phyloP scores from a whole-genome alignment of 257 asterid species.

The Nicotiana noctiflora region DNA sequence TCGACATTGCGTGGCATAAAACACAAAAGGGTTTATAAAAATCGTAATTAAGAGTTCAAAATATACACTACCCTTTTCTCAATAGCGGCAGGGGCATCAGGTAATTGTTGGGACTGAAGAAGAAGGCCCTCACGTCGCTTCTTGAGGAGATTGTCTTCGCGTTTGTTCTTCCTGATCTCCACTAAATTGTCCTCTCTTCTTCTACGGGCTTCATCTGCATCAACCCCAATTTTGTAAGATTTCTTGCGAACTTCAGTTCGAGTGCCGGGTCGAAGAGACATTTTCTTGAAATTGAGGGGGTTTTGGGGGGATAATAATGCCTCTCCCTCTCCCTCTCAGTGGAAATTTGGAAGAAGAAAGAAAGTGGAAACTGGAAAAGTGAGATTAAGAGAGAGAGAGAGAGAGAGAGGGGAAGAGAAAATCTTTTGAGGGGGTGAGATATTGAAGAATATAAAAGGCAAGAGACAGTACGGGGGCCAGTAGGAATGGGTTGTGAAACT shows the following conservation, averaged over 20 bases:
- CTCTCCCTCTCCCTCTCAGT: not conserved
- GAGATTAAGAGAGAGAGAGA: not conserved
- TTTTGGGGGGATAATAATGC: not conserved
- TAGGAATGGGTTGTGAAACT: not conserved
- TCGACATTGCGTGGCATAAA: not conserved
- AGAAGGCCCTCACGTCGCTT: slow-evolving; percentile 41
- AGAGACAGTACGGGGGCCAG: not conserved
- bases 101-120: slow-evolving; percentile 8
- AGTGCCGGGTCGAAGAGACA: slow-evolving; percentile 44
- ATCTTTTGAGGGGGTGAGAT: not conserved
- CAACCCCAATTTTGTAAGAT: slow-evolving; percentile 40
- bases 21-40: not conserved
- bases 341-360: slow-evolving; percentile 3
- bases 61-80: not conserved
- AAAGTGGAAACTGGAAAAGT: not conserved
- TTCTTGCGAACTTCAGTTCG: slow-evolving; percentile 42
- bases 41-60: too few relatives aligned
- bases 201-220: slow-evolving; percentile 51
- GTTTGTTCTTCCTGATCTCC: slow-evolving; percentile 48
- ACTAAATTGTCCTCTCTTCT: slow-evolving; percentile 49
- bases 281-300: not conserved
- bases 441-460: not conserved
- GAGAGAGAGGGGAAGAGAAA: not conserved
- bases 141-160: slow-evolving; percentile 44
- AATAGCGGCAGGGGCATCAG: slow-evolving; percentile 27